Evolutionary conservation across 2,329 filamentous ascomycete genomes (phyloP).

Genomic region (Drechslera avenae): DNA sequence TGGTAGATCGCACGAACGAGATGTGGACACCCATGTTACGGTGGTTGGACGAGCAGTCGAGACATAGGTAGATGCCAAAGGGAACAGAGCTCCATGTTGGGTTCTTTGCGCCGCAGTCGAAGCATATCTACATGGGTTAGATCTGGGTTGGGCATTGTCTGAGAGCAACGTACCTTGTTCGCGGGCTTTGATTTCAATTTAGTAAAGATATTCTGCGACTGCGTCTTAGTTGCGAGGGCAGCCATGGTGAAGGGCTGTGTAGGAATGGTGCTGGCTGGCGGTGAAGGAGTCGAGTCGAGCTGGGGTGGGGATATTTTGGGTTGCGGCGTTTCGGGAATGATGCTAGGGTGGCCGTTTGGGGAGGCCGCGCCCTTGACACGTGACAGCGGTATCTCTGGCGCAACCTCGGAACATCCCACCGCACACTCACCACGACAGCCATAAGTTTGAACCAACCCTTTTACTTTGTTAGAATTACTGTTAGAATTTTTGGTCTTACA

Average conservation of each 20-base stretch:
- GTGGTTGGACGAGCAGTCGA: constrained; percentile 97
- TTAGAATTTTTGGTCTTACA: too few species aligned
- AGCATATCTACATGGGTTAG: constrained; percentile 74
- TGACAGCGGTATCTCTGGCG: constrained; percentile 10
- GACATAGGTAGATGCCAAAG: constrained; percentile 95
- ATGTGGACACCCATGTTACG: constrained; percentile 98
- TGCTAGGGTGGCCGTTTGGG: constrained; percentile 28
- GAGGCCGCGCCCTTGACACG: constrained; percentile 16
- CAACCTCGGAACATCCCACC: not conserved
- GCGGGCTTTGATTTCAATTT: constrained; percentile 93
- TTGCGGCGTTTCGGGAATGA: constrained; percentile 24
- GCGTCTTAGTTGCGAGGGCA: constrained; percentile 80
- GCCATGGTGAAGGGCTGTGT: constrained; percentile 54
- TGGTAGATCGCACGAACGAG: constrained; percentile 97
- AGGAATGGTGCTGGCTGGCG: constrained; percentile 26
- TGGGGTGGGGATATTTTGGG: constrained; percentile 39
- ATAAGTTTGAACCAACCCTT: too few species aligned
- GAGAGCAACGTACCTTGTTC: constrained; percentile 75
- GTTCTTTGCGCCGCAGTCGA: constrained; percentile 97
- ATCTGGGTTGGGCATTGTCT: constrained; percentile 23
- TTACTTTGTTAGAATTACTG: too few species aligned
- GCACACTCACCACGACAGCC: not conserved
- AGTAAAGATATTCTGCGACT: constrained; percentile 97
- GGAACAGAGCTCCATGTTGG: constrained; percentile 98
- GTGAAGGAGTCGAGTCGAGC: constrained; percentile 32